phyloP scores from a whole-genome alignment of 1,284 basidiomycete genomes.

The Clitocybe nebularis region DNA sequence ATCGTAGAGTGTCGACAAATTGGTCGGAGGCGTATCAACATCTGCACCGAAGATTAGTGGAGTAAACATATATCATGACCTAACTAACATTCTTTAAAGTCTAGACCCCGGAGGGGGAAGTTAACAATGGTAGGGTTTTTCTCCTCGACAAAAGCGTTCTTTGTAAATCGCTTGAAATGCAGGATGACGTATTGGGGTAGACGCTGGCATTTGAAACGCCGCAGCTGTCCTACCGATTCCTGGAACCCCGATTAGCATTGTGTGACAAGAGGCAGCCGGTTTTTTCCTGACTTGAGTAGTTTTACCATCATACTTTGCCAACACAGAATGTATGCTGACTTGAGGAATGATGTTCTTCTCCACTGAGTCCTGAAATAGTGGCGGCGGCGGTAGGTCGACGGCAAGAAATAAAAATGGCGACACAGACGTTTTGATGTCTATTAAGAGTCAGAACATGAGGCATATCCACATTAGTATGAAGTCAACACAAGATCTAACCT shows the following conservation, averaged over 20 bases:
- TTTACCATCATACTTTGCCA: constrained; percentile 95
- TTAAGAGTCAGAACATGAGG: background rate
- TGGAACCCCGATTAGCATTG: constrained; percentile 26
- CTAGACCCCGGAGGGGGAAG: constrained; percentile 90
- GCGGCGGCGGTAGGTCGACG: constrained; percentile 93
- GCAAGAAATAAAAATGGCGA: constrained; percentile 96
- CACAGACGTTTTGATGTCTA: constrained; percentile 81
- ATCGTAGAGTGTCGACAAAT: constrained; percentile 78
- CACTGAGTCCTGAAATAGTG: constrained; percentile 91
- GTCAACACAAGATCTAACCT: constrained; percentile 46
- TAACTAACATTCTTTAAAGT: constrained; percentile 82
- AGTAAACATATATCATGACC: background rate
- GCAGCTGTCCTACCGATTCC: constrained; percentile 84
- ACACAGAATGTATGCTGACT: constrained; percentile 85
- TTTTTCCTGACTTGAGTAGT: constrained; percentile 68
- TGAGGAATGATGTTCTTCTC: constrained; percentile 99
- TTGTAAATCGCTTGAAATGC: constrained; percentile 97
- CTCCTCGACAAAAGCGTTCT: constrained; percentile 96
- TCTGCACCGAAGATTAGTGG: constrained; percentile 41
- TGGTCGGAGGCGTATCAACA: constrained; percentile 64
- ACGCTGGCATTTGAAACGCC: constrained; percentile 84
- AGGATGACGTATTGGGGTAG: constrained; percentile 92
- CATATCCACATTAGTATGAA: background rate
- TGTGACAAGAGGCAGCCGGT: background rate
- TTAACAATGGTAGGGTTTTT: constrained; percentile 99